phyloP scores from a whole-genome alignment of 306 rosid genomes.

The Lablab purpureus region DNA sequence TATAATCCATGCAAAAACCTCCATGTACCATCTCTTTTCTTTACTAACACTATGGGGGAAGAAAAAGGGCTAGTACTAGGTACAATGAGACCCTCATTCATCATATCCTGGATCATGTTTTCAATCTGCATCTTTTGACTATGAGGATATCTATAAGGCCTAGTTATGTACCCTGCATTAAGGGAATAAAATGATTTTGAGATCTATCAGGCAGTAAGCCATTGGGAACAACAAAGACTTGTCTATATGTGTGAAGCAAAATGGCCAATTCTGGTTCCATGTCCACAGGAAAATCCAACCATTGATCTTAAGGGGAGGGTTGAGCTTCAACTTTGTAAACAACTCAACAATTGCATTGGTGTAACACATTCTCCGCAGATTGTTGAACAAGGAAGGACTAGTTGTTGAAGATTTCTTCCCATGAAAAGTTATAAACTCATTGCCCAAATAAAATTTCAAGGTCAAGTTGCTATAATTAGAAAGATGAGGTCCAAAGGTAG shows the following conservation, averaged over 20 bases:
- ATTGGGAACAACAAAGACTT: not conserved
- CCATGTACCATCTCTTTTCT: not conserved
- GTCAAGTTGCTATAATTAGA: not conserved
- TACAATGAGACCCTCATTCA: not conserved
- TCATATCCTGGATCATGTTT: too few species aligned
- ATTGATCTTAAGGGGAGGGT: fast-evolving
- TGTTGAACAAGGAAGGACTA: not conserved
- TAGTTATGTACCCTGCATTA: not conserved
- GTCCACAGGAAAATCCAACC: not conserved
- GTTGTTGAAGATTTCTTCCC: not conserved
- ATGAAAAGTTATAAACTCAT: not conserved
- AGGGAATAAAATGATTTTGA: not conserved
- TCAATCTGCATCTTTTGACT: not conserved
- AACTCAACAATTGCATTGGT: not conserved
- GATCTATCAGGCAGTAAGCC: not conserved
- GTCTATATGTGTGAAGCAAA: too few species aligned
- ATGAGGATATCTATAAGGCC: not conserved
- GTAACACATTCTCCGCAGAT: not conserved
- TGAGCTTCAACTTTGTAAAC: not conserved
- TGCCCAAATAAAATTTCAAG: not conserved
- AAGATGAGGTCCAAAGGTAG: not conserved
- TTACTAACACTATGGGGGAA: not conserved
- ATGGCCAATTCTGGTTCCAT: not conserved
- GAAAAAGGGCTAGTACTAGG: not conserved
- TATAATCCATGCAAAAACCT: too few species aligned